Base-by-base conservation (phyloP, 208 protist species). In the Trypanosoma grayi region DNA sequence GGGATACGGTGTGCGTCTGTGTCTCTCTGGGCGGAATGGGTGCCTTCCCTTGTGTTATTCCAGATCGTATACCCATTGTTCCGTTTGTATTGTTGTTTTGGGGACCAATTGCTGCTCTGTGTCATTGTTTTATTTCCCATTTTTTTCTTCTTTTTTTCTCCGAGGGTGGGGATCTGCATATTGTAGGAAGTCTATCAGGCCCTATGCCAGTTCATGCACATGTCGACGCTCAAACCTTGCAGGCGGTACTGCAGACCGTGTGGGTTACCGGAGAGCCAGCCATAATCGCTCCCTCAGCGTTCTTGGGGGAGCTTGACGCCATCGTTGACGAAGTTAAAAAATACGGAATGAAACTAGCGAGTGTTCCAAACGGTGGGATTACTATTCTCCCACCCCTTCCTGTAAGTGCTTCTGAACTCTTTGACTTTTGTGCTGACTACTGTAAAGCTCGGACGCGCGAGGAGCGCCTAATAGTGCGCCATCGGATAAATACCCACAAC, bases 361-460 rank as follows among this genome's bases (percentile, higher is more conserved):
- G 72, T 13, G 61, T 90, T 46, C 90, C 90, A 20, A 53, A 48
- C 10, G 85, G 83, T 22, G 73, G 84, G 14, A 70, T 91, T 30
- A 93, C 81, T 13, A 68, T 92, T 28, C 61, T 95, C 22, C 86
- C 86, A 11, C 30, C 68, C 13, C 77, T 93, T 61, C 84, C 90
- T 13, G 6, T 93, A 31, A 58, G 48, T 48, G 73, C 83, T 34
- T 60, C 62, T 13, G 82, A 93, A 10, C 67, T 93, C 25, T 63
- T 76, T 43, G 43, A 73, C 10, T 61, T 90, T 25, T 87, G 86
- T 51, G 43, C 51, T 16, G 16, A 69, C 34, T 95, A 95, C 65
- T 83, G 73, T 64, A 40, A 30, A 28, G 66, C 73, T 18, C 18
- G 28, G n/a, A 77, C 70, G 24, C 67, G 77, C 0, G 56, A 77